Evolutionary conservation across 2,329 filamentous ascomycete species (phyloP).

Genomic region (Claviceps sorghi): DNA sequence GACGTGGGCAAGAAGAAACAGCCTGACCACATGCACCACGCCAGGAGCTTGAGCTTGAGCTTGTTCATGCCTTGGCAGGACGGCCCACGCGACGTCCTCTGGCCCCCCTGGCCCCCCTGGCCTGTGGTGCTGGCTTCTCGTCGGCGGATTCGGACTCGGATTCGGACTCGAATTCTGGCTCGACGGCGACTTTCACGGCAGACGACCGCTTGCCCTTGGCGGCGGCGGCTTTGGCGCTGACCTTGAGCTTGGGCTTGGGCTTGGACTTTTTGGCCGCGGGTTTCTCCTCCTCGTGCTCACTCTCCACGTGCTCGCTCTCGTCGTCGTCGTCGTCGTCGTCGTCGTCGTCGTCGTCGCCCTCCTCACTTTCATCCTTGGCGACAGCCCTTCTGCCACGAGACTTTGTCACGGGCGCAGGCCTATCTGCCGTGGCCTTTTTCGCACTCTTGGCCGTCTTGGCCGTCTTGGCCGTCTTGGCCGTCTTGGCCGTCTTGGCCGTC

Average conservation of each 20-base stretch:
- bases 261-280: constrained; percentile 6
- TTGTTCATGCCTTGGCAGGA: constrained; percentile 12
- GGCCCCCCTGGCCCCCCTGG: constrained; percentile 14
- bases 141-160: constrained; percentile 2
- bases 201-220: constrained; percentile 3
- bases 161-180: constrained; percentile 1
- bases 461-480: constrained; percentile 12
- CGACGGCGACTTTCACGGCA: constrained; percentile 1
- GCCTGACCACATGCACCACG: no score
- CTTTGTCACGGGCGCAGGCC: constrained; percentile 5
- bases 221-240: constrained; percentile 1
- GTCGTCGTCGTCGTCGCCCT: constrained; percentile 6
- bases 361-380: constrained; percentile 8
- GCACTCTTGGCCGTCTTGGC: constrained; percentile 13
- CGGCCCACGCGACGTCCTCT: constrained; percentile 9
- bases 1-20: background rate
- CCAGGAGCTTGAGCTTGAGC: no score
- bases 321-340: constrained; percentile 3
- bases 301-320: constrained; percentile 8
- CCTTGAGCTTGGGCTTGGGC: background rate
- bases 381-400: constrained; percentile 1
- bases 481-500: no score
- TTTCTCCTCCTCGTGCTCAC: constrained; percentile 6
- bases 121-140: constrained; percentile 15
- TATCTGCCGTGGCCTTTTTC: constrained; percentile 11